phyloP scores from a whole-genome alignment of 352 stramenopile genomes.

The Phytophthora cactorum region DNA sequence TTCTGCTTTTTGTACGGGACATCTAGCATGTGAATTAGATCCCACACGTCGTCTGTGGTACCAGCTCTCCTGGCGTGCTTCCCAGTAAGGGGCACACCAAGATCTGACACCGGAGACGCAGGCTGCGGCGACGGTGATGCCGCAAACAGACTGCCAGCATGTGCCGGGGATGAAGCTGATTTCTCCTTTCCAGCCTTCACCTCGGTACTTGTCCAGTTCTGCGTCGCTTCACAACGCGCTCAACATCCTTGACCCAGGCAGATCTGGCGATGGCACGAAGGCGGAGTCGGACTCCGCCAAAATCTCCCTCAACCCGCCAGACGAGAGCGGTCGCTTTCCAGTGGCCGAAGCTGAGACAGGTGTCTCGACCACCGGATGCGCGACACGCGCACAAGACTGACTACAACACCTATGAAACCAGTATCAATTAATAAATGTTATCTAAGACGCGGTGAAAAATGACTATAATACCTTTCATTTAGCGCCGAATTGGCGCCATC shows the following conservation, averaged over 20 bases:
- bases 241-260: not conserved
- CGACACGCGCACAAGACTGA: not conserved
- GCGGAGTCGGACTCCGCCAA: not conserved
- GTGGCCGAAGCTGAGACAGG: not conserved
- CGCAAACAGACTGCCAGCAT: not conserved
- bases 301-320: not conserved
- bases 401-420: not conserved
- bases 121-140: not conserved
- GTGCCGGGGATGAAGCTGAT: too few species aligned
- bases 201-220: not conserved
- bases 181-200: too few species aligned
- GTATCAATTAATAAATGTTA: too few species aligned
- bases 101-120: not conserved
- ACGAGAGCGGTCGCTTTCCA: not conserved
- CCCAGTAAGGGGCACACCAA: not conserved
- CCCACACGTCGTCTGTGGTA: not conserved
- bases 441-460: not conserved
- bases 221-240: not conserved
- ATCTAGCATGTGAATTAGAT: slow-evolving; percentile 6
- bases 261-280: slow-evolving; percentile 1
- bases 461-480: not conserved
- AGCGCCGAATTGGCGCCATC: not conserved
- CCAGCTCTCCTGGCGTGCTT: not conserved
- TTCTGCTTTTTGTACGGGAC: not conserved
- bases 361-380: not conserved